These are phyloP conservation scores for Hibiscus tridactylites DNA, from an alignment of 345 rosid species.

Conservation along the genomic window DNA sequence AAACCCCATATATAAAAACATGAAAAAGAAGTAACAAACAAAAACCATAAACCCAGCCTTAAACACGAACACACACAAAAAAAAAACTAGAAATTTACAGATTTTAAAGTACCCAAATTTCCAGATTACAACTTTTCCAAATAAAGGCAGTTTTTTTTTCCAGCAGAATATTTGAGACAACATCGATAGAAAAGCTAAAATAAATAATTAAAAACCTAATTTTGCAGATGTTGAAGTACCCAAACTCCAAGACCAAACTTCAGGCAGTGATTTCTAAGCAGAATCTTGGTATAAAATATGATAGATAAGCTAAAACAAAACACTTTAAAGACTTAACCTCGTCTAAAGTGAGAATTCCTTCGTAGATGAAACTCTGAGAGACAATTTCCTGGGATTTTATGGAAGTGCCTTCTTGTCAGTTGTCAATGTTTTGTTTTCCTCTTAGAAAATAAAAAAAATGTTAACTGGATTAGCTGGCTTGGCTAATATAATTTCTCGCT, in stretches of 20 bases:
- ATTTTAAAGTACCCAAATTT: not conserved
- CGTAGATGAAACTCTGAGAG: not conserved
- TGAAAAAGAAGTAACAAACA: not conserved
- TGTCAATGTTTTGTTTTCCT: not conserved
- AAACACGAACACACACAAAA: not conserved
- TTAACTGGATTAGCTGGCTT: not conserved
- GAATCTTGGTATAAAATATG: not conserved
- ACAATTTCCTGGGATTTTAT: not conserved
- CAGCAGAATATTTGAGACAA: not conserved
- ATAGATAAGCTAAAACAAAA: not conserved
- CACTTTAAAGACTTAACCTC: not conserved
- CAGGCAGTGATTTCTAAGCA: not conserved
- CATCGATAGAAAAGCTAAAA: not conserved
- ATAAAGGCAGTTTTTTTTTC: not conserved
- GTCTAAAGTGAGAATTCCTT: not conserved
- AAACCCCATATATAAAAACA: not conserved
- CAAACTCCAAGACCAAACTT: not conserved
- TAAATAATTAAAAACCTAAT: not conserved
- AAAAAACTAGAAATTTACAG: not conserved
- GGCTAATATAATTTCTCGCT: not conserved
- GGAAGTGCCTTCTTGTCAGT: slow-evolving; percentile 17
- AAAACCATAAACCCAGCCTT: slow-evolving; percentile 1
- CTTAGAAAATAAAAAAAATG: not conserved
- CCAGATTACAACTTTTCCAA: not conserved
- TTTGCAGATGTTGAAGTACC: not conserved